phyloP scores from a whole-genome alignment of 2,329 filamentous ascomycete genomes.

The Ophiosphaerella narmari region DNA sequence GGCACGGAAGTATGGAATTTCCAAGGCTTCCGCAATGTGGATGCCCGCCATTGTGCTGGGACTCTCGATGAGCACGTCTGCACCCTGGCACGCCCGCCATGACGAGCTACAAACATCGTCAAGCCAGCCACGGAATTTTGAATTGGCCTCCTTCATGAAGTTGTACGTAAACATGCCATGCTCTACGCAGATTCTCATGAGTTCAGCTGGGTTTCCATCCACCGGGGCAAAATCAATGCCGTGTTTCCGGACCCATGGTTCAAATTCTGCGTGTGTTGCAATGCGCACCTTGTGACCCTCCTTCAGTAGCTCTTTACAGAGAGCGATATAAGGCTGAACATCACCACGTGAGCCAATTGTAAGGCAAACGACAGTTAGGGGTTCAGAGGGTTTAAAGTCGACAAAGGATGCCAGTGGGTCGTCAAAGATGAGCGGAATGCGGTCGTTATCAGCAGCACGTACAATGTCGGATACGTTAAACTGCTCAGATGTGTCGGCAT shows the following conservation, averaged over 20 bases:
- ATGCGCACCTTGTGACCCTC: slow-evolving; percentile 88
- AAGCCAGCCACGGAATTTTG: slow-evolving; percentile 85
- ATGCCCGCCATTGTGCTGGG: slow-evolving; percentile 97
- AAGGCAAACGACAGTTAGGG: slow-evolving; percentile 85
- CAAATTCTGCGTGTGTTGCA: slow-evolving; percentile 90
- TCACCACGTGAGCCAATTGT: slow-evolving; percentile 96
- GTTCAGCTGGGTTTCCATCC: slow-evolving; percentile 86
- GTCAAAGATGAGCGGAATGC: slow-evolving; percentile 82
- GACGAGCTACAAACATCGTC: slow-evolving; percentile 83
- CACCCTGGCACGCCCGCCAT: slow-evolving; percentile 81
- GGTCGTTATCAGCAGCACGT: slow-evolving; percentile 52
- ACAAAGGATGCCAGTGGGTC: slow-evolving; percentile 85
- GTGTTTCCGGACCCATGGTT: slow-evolving; percentile 85
- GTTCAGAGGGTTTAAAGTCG: slow-evolving; percentile 82
- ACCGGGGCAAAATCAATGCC: slow-evolving; percentile 91
- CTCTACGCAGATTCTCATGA: slow-evolving; percentile 96
- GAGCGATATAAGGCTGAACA: slow-evolving; percentile 94
- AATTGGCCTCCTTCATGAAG: slow-evolving; percentile 81
- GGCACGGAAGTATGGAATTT: slow-evolving; percentile 93
- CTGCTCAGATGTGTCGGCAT: slow-evolving; percentile 19
- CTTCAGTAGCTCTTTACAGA: slow-evolving; percentile 86
- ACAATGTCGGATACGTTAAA: slow-evolving; percentile 34
- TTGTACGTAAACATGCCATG: slow-evolving; percentile 95
- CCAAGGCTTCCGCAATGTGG: slow-evolving; percentile 91
- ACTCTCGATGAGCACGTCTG: slow-evolving; percentile 90